These are phyloP conservation scores for Cyclotella choctawhatcheeana DNA, from an alignment of 108 stramenopile genomes.

Conservation along the genomic window DNA sequence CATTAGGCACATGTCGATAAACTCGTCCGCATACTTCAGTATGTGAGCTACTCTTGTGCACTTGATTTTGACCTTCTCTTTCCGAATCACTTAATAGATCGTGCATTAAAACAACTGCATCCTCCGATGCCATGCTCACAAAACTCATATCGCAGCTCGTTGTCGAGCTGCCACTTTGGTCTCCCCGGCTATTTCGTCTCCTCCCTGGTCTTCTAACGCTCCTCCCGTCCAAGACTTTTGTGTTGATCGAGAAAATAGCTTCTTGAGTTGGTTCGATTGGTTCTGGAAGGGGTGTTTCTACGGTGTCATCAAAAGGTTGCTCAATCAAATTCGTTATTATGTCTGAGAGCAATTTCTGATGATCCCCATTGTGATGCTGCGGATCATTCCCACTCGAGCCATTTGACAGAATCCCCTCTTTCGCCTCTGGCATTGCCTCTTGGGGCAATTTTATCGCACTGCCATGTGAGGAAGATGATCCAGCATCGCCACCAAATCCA, in stretches of 20 bases:
- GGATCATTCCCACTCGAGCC: too few species aligned
- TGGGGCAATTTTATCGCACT: neutral
- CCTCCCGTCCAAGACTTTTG: neutral
- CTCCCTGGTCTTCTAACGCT: neutral
- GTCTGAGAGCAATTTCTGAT: too few species aligned
- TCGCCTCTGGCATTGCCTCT: neutral
- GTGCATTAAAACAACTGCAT: conserved; percentile 43
- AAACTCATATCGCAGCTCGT: conserved; percentile 16
- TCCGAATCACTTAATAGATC: conserved; percentile 16
- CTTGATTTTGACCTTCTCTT: neutral
- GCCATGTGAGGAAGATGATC: conserved; percentile 13
- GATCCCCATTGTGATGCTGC: too few species aligned
- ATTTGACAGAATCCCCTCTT: neutral
- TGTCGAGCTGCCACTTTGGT: conserved; percentile 4
- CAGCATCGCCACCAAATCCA: conserved; percentile 36
- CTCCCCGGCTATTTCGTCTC: neutral
- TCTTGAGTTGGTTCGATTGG: too few species aligned
- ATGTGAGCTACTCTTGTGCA: too few species aligned
- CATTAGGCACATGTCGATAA: conserved; percentile 12
- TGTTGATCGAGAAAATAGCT: neutral
- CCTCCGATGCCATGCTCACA: conserved; percentile 49
- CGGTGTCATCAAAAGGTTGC: too few species aligned
- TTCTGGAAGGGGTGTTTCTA: too few species aligned
- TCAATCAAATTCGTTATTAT: too few species aligned
- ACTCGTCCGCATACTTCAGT: conserved; percentile 29